Evolutionary conservation across 371 early-diverging fungal genomes (phyloP), one percentile per base, ranked within the genome.

Genomic region (Mycotypha africana): DNA sequence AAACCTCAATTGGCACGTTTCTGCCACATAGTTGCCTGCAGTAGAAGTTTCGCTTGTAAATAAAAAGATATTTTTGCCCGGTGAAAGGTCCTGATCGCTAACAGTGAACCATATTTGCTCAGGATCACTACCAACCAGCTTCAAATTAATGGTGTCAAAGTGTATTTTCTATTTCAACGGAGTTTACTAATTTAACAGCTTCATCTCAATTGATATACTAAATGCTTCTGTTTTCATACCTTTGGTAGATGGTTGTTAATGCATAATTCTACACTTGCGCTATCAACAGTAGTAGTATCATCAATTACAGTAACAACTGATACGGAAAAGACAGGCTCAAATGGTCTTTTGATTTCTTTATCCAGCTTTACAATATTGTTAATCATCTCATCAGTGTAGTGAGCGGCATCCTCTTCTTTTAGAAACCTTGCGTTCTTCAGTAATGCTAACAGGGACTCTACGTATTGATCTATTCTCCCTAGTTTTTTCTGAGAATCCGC

Each of bases 401-500:
- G 51, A 5, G 47, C 42, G 3, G 69, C 64, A 0, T 79, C 71
- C 5, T 78, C 73, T 0, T 62, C 51, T 4, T 67, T 51, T 12
- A 79, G 55, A 23, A 62, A 69, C 2, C 52, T 62, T 36, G 79
- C 56, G 47, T 80, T 79, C 39, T 76, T 72, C 31, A 85, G 45
- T 14, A 87, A 47, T 1, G 81, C 70, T 28, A 84, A 51, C 21
- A 82, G 65, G 0, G 81, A 76, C 45, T 84, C 74, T 0, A 86
- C 72, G 49, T 83, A 79, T 52, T 77, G 67, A 33, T 70, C 67
- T 10, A 51, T 65, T 33, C 74, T 71, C 2, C 79, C 79, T 12
- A 88, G 58, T 33, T 78, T 65, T 30, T 74, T 67, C 42, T 83
- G 74, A 26, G 88, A 84, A 36, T 70, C 70, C 0, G 90, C 84